These are phyloP conservation scores for Dryas alaskensis DNA, from an alignment of 306 rosid species.

Conservation along the genomic window DNA sequence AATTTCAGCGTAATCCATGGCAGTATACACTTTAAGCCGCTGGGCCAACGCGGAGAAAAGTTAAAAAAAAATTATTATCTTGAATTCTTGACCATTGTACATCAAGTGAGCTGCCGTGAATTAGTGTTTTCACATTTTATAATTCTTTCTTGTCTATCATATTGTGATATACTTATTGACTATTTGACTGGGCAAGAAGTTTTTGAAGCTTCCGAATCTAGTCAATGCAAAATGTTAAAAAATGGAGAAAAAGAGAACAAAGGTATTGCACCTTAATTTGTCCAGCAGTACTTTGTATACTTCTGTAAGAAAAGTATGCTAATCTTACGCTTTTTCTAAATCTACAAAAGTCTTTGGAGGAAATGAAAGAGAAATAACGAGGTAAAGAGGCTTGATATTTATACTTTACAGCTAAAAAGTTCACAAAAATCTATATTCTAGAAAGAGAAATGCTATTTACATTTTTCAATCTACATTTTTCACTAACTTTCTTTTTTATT, in stretches of 20 bases:
- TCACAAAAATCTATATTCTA: too few species aligned
- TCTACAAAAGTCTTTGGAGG: too few species aligned
- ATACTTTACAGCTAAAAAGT: too few species aligned
- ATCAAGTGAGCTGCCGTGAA: conserved; percentile 41
- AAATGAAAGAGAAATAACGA: too few species aligned
- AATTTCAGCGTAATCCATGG: conserved; percentile 53
- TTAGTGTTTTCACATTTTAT: neutral
- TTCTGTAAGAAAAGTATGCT: too few species aligned
- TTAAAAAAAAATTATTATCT: conserved; percentile 41
- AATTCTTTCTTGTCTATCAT: neutral
- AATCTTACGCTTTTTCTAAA: too few species aligned
- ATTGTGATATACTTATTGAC: neutral
- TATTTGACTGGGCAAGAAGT: neutral
- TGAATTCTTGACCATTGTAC: conserved; percentile 33
- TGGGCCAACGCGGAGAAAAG: conserved; percentile 51
- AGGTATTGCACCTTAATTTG: neutral
- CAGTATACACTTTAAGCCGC: conserved; percentile 46
- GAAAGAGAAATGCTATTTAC: too few species aligned
- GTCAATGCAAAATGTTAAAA: neutral
- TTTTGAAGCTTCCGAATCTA: neutral
- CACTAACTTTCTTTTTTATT: too few species aligned
- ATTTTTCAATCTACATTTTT: too few species aligned
- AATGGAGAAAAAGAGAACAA: neutral
- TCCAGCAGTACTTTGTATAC: neutral
- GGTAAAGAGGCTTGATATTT: too few species aligned